A percentile compares a stretch with the other conserved stretches of the same genome.
These are phyloP conservation scores for Penicillium soppii DNA, from an alignment of 495 filamentous ascomycete genomes.

Conservation along the genomic window DNA sequence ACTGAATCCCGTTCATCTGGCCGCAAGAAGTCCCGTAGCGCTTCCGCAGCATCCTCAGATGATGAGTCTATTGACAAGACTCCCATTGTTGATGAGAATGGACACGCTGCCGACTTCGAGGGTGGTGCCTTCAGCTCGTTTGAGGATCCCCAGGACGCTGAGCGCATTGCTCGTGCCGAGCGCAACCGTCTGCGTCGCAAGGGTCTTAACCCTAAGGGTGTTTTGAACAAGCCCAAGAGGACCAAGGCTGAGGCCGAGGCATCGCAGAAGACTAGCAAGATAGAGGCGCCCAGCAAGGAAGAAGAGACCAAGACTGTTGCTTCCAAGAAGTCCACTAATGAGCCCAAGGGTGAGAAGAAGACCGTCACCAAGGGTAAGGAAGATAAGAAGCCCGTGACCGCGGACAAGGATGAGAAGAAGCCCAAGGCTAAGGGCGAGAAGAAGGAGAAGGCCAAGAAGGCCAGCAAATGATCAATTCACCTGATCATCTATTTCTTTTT, in stretches of 20 bases:
- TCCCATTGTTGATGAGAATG: slow-evolving; percentile 45
- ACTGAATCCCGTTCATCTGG: slow-evolving; percentile 14
- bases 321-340: slow-evolving; percentile 15
- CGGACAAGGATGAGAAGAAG: slow-evolving; percentile 20
- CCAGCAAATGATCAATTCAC: slow-evolving; percentile 31
- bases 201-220: slow-evolving; percentile 64
- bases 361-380: slow-evolving; percentile 11
- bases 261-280: slow-evolving; percentile 7
- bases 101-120: slow-evolving; percentile 25
- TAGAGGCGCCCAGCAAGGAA: slow-evolving; percentile 1
- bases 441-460: slow-evolving; percentile 34
- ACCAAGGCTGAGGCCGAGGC: slow-evolving; percentile 20
- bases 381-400: slow-evolving; percentile 23
- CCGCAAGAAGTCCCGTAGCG: slow-evolving; percentile 5
- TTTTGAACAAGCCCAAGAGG: slow-evolving; percentile 43
- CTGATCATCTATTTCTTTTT: slow-evolving; percentile 16
- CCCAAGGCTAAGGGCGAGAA: slow-evolving; percentile 11
- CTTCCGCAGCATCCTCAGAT: slow-evolving; percentile 22
- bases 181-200: slow-evolving; percentile 60
- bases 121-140: slow-evolving; percentile 62
- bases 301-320: slow-evolving; percentile 10
- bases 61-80: slow-evolving; percentile 44
- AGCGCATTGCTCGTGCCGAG: slow-evolving; percentile 59
- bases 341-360: slow-evolving; percentile 20
- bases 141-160: slow-evolving; percentile 62